phyloP scores from a whole-genome alignment of 495 filamentous ascomycete genomes.

The Talaromyces trachyspermus region DNA sequence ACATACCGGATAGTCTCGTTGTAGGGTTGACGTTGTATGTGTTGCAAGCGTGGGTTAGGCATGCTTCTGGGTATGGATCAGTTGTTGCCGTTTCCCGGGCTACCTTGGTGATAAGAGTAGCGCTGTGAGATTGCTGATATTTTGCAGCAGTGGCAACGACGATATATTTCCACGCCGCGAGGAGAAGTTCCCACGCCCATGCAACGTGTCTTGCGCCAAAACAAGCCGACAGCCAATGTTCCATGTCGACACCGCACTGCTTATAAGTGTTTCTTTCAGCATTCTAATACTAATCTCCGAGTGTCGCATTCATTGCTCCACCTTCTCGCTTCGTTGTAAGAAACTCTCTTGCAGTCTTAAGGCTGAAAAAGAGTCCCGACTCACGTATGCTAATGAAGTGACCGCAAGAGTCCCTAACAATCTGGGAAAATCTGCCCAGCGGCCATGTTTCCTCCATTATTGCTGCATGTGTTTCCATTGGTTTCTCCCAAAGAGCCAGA shows the following conservation, averaged over 20 bases:
- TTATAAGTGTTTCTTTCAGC: conserved; percentile 2
- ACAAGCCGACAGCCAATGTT: conserved; percentile 8
- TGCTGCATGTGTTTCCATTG: neutral
- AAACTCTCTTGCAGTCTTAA: conserved; percentile 37
- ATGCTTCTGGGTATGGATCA: too few relatives aligned
- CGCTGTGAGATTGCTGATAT: too few relatives aligned
- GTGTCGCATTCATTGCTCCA: neutral
- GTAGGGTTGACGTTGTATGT: too few relatives aligned
- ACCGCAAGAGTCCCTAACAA: conserved; percentile 26
- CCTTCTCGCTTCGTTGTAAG: conserved; percentile 1
- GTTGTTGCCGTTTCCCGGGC: too few relatives aligned
- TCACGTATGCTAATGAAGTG: conserved; percentile 27
- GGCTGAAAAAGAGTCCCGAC: conserved; percentile 30
- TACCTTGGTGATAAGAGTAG: too few relatives aligned
- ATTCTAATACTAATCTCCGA: neutral
- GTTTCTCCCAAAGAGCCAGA: conserved; percentile 2
- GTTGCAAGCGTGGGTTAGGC: too few relatives aligned
- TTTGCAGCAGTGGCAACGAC: too few relatives aligned
- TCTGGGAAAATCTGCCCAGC: conserved; percentile 15
- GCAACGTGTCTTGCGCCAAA: neutral
- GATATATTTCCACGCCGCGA: conserved; percentile 4
- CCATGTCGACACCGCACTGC: neutral
- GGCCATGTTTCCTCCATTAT: neutral
- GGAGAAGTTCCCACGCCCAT: conserved; percentile 3
- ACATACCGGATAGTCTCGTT: too few relatives aligned